These are phyloP conservation scores for Begonia fuchsioides DNA, from an alignment of 306 rosid species.

Conservation along the genomic window DNA sequence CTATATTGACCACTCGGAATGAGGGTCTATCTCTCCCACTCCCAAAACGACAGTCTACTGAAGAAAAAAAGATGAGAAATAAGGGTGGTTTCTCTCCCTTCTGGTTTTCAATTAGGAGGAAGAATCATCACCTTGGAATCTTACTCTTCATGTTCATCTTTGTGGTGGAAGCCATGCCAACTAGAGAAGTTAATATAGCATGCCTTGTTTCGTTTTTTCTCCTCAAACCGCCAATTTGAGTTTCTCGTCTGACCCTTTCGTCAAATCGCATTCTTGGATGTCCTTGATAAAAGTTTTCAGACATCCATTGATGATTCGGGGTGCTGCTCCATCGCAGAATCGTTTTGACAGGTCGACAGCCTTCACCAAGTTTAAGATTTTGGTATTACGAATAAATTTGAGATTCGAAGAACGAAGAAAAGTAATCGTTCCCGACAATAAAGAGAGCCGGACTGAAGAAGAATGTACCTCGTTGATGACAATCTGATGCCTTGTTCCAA, in stretches of 20 bases:
- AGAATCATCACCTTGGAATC: too few relatives aligned
- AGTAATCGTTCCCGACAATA: neutral
- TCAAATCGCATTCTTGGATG: conserved; percentile 18
- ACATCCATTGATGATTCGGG: conserved; percentile 84
- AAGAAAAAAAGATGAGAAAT: too few relatives aligned
- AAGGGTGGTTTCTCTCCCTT: too few relatives aligned
- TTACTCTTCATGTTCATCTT: too few relatives aligned
- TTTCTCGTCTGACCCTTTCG: neutral
- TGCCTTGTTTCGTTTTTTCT: neutral
- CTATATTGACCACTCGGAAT: too few relatives aligned
- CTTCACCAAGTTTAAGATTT: conserved; percentile 17
- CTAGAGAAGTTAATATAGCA: too few relatives aligned
- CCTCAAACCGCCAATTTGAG: neutral
- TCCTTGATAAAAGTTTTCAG: conserved; percentile 55
- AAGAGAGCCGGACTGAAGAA: neutral
- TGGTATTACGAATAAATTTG: neutral
- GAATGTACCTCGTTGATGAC: conserved; percentile 69
- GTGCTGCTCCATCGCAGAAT: conserved; percentile 89
- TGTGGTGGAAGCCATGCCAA: too few relatives aligned
- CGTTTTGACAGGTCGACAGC: conserved; percentile 94
- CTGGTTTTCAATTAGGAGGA: too few relatives aligned
- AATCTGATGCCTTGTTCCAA: conserved; percentile 65
- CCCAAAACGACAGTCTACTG: too few relatives aligned
- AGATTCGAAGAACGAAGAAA: neutral
- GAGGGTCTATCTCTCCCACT: too few relatives aligned